Percentiles rank a stretch among this genome's conserved stretches.
phyloP scores from a whole-genome alignment of 176 grass and related monocot species.

The Musa itinerans region DNA sequence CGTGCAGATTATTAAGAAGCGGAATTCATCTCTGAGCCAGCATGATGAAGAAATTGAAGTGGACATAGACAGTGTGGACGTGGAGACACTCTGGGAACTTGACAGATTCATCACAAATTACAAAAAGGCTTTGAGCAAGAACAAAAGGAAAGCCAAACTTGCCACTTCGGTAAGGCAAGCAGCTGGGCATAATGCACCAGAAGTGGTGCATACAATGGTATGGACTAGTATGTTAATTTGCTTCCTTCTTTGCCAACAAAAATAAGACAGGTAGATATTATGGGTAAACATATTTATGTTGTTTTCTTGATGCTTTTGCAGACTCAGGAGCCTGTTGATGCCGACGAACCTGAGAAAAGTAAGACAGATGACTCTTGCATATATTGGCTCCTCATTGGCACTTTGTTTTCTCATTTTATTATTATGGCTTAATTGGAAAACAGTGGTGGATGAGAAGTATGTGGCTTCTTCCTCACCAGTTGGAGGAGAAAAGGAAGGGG shows the following conservation, averaged over 20 bases:
- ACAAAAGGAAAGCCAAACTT: slow-evolving; percentile 81
- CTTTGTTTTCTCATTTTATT: slow-evolving; percentile 6
- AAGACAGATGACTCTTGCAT: slow-evolving; percentile 20
- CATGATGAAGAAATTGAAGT: slow-evolving; percentile 97
- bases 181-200: slow-evolving; percentile 28
- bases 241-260: background rate
- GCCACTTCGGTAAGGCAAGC: slow-evolving; percentile 51
- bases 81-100: slow-evolving; percentile 93
- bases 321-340: slow-evolving; percentile 34
- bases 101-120: slow-evolving; percentile 93
- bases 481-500: slow-evolving; percentile 40
- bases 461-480: slow-evolving; percentile 31
- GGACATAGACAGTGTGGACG: slow-evolving; percentile 97
- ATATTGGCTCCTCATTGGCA: background rate
- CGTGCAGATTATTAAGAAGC: slow-evolving; percentile 86
- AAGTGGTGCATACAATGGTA: slow-evolving; percentile 48
- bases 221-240: background rate
- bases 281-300: background rate
- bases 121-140: slow-evolving; percentile 89
- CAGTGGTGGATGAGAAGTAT: slow-evolving; percentile 50
- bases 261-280: too few relatives aligned
- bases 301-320: background rate
- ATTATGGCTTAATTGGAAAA: slow-evolving; percentile 23
- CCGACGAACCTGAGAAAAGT: slow-evolving; percentile 35
- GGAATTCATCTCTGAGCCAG: slow-evolving; percentile 72